Base-by-base conservation (phyloP, 441 rosid species). In the Populus hybrid region DNA sequence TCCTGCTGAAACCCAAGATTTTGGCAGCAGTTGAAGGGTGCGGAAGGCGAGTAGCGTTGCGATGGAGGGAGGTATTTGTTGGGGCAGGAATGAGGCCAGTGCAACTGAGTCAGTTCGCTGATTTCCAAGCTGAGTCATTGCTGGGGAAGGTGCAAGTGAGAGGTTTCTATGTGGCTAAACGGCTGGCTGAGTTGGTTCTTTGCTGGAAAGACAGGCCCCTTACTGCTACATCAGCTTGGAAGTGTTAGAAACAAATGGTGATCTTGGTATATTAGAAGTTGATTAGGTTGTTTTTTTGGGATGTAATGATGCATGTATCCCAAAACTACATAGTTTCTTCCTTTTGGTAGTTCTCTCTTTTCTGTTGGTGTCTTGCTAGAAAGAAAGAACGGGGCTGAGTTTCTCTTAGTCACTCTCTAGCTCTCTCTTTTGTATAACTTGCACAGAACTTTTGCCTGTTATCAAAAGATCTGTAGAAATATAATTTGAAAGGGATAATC, bases 121-220 rank as follows among this genome's bases (percentile, higher is more conserved):
- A 91, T 40, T 89, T 83, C 71, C 98, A 90, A 79, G 98, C 97
- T 0, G 93, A 92, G 88, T 87, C 82, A 80, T 82, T 96, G 84
- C 75, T 94, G 46, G 89, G 90, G 78, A 92, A 88, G 78, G 89
- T 94, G 34, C 92, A 90, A 68, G 94, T 86, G 42, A 83, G 88
- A 78, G 99, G 98, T 14, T 96, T 96, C 94, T 88, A 86, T 85
- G 98, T 93, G 89, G 98, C 89, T 0, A 96, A 89, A 89, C 92
- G 90, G 10, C 92, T 90, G 24, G 89, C 91, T 42, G 98, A 96
- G 82, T 82, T 96, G 87, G 90, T 94, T 87, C 94, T 96, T 78
- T 96, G 93, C 83, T 94, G 99, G 98, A 95, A 85, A 3, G 92
- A 94, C 20, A 83, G 92, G 57, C 90, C 93, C 26, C 86, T 96